A percentile compares a stretch with the other conserved stretches of the same genome.
These are phyloP conservation scores for Candida adriatica DNA, from an alignment of 805 yeast species.

Conservation along the genomic window DNA sequence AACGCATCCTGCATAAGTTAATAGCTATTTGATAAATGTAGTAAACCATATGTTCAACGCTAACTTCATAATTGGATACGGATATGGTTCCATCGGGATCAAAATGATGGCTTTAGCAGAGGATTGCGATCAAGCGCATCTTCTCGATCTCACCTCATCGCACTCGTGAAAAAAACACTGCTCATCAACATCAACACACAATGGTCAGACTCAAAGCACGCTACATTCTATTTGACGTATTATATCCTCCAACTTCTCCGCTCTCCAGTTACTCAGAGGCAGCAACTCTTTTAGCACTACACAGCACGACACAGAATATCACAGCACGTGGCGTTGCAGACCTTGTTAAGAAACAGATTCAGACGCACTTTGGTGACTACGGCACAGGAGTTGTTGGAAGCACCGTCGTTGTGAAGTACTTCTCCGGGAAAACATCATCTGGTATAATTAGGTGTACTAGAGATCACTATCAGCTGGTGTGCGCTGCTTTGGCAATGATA, in stretches of 20 bases:
- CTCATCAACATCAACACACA: background rate
- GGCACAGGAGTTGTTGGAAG: slow-evolving; percentile 63
- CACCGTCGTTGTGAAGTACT: slow-evolving; percentile 65
- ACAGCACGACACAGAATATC: slow-evolving; percentile 41
- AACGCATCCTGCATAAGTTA: no score
- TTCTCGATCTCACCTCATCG: no score
- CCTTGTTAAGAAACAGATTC: slow-evolving; percentile 48
- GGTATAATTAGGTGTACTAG: slow-evolving; percentile 79
- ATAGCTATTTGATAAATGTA: no score
- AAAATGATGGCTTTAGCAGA: no score
- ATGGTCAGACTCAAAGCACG: slow-evolving; percentile 91
- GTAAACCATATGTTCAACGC: no score
- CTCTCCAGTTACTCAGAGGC: slow-evolving; percentile 25
- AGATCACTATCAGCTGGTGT: slow-evolving; percentile 50
- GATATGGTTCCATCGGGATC: no score
- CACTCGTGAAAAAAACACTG: no score
- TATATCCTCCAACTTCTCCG: slow-evolving; percentile 45
- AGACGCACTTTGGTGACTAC: slow-evolving; percentile 67
- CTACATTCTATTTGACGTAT: slow-evolving; percentile 73
- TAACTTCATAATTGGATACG: no score
- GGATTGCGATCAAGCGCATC: no score
- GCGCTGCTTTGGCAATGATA: slow-evolving; percentile 61
- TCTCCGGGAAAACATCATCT: slow-evolving; percentile 71
- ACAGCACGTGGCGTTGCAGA: slow-evolving; percentile 44
- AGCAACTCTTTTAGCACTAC: slow-evolving; percentile 39